Conservation (phyloP, 1,139 yeast species). For the Scheffersomyces cryptocercus region DNA sequence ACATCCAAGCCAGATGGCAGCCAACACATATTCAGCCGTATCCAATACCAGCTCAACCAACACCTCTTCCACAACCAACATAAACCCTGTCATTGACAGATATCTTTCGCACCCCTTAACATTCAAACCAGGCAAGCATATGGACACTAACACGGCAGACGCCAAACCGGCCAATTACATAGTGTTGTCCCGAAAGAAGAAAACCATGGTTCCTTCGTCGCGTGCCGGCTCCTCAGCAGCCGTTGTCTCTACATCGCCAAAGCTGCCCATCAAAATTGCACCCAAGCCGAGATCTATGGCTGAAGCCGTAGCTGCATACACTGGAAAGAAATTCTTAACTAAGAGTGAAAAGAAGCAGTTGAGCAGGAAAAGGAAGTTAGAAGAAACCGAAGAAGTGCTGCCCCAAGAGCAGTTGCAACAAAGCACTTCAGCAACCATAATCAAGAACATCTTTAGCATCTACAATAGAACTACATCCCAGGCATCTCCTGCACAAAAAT, state of each 20-base stretch:
- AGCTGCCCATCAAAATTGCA: neutral
- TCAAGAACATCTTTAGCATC: neutral
- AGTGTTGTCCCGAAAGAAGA: conserved; percentile 31
- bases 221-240: conserved; percentile 1
- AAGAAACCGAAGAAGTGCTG: neutral
- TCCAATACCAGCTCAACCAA: no score
- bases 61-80: no score
- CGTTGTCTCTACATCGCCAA: conserved; percentile 6
- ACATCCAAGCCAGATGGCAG: no score
- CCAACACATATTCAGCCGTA: no score
- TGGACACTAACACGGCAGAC: conserved; percentile 28
- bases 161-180: conserved; percentile 41
- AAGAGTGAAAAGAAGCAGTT: conserved; percentile 36
- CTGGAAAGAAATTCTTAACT: conserved; percentile 51
- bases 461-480: neutral
- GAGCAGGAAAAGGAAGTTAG: conserved; percentile 15
- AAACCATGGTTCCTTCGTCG: conserved; percentile 5
- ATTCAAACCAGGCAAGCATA: conserved; percentile 54
- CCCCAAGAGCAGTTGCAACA: neutral
- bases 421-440: neutral
- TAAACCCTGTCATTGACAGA: conserved; percentile 53
- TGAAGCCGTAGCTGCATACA: conserved; percentile 61
- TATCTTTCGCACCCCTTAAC: conserved; percentile 59
- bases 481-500: no score
- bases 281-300: conserved; percentile 55